Percentiles rank a stretch among this genome's conserved stretches.
phyloP scores from a whole-genome alignment of 108 stramenopile species.

The Stephanodiscus triporus region DNA sequence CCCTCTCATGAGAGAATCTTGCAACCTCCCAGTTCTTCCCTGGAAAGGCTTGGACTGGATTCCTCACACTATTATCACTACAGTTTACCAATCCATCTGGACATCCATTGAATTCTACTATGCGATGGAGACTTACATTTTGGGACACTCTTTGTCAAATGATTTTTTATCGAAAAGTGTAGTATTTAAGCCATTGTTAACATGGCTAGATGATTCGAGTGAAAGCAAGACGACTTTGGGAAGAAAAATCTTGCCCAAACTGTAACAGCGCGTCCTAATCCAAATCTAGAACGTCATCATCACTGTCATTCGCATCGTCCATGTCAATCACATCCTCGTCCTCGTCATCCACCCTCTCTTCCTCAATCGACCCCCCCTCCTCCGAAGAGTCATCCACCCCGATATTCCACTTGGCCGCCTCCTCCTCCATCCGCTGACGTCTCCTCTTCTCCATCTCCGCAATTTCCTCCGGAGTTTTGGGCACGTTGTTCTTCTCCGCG shows the following conservation, averaged over 20 bases:
- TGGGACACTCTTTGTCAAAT: neutral
- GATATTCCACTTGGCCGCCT: conserved; percentile 85
- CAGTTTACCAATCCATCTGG: too few relatives aligned
- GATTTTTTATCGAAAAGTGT: neutral
- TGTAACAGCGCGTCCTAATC: conserved; percentile 44
- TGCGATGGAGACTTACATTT: neutral
- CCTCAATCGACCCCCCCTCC: conserved; percentile 52
- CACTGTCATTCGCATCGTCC: conserved; percentile 48
- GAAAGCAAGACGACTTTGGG: neutral
- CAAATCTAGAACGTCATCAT: conserved; percentile 81
- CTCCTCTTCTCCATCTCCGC: conserved; percentile 83
- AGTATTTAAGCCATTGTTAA: neutral
- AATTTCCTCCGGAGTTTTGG: conserved; percentile 86
- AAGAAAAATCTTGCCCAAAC: neutral
- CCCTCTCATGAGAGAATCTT: too few relatives aligned
- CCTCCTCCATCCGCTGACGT: conserved; percentile 82
- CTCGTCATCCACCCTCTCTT: conserved; percentile 28
- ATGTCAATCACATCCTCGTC: conserved; percentile 35
- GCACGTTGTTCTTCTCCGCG: conserved; percentile 60
- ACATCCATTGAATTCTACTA: too few relatives aligned
- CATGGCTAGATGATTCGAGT: neutral
- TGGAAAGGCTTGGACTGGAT: too few relatives aligned
- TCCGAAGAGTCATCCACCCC: conserved; percentile 64
- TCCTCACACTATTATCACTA: too few relatives aligned
- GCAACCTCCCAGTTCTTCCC: too few relatives aligned